phyloP scores from a whole-genome alignment of 2,329 filamentous ascomycete species.

The Fonsecaea nubica region DNA sequence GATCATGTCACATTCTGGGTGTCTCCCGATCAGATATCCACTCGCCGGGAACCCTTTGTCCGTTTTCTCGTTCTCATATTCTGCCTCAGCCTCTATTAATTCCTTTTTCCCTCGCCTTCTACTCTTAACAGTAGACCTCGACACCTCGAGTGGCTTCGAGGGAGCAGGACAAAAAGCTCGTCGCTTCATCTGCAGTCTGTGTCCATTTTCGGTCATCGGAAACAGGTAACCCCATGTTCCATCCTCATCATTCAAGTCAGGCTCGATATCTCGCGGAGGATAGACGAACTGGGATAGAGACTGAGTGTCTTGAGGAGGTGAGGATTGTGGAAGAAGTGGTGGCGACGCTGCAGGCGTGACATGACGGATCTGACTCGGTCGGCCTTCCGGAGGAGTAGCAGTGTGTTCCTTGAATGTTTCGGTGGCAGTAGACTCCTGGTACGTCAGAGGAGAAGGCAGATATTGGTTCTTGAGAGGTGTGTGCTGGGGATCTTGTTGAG shows the following conservation, averaged over 20 bases:
- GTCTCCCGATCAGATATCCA: conserved; percentile 89
- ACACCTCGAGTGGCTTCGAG: conserved; percentile 49
- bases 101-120: conserved; percentile 56
- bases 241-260: conserved; percentile 80
- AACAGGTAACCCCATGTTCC: conserved; percentile 96
- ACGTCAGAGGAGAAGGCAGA: conserved; percentile 81
- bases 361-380: conserved; percentile 60
- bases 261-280: conserved; percentile 72
- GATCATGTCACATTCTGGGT: conserved; percentile 86
- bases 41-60: conserved; percentile 68
- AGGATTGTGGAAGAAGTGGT: conserved; percentile 57
- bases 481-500: conserved; percentile 47
- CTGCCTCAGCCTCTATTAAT: conserved; percentile 60
- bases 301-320: conserved; percentile 78
- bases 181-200: conserved; percentile 76
- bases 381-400: conserved; percentile 70
- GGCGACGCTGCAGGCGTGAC: conserved; percentile 55
- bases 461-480: conserved; percentile 70
- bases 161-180: conserved; percentile 72
- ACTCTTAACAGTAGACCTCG: conserved; percentile 48
- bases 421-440: conserved; percentile 68
- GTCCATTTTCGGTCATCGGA: conserved; percentile 75
- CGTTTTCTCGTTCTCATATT: conserved; percentile 68
- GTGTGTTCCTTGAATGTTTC: conserved; percentile 70
- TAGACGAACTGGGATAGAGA: conserved; percentile 81